Evolutionary conservation across 148 eudicot species (phyloP).

Genomic region (Cornus kousa): DNA sequence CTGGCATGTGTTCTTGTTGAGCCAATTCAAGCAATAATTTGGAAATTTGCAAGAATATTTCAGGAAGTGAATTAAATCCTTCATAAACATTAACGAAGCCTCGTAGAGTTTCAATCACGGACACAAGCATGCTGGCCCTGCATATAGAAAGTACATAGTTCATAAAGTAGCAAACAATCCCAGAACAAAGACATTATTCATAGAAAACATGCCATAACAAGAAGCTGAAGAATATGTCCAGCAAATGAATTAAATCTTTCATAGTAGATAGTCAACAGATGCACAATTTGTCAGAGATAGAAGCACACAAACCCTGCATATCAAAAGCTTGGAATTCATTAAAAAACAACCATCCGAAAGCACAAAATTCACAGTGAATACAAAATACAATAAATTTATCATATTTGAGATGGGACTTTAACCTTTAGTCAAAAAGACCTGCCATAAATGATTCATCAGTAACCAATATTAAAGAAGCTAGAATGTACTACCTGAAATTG

Average conservation of each 20-base stretch:
- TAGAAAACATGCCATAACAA: background rate
- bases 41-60: constrained; percentile 56
- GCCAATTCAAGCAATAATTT: constrained; percentile 45
- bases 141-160: background rate
- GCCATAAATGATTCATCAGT: background rate
- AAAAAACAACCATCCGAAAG: too few relatives aligned
- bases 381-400: too few relatives aligned
- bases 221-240: background rate
- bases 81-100: constrained; percentile 56
- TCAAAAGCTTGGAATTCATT: background rate
- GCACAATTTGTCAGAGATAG: background rate
- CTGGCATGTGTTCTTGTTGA: constrained; percentile 48
- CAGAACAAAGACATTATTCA: background rate
- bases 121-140: constrained; percentile 76
- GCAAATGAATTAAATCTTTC: background rate
- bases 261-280: background rate
- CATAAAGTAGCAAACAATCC: too few relatives aligned
- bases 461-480: background rate
- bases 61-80: constrained; percentile 74
- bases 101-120: constrained; percentile 53
- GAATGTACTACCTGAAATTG: constrained; percentile 55
- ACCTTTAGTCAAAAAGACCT: too few relatives aligned
- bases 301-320: background rate
- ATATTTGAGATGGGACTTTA: too few relatives aligned
- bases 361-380: too few relatives aligned